Conservation (phyloP, 495 filamentous ascomycete genomes). For the Chaetomium cochliodes region DNA sequence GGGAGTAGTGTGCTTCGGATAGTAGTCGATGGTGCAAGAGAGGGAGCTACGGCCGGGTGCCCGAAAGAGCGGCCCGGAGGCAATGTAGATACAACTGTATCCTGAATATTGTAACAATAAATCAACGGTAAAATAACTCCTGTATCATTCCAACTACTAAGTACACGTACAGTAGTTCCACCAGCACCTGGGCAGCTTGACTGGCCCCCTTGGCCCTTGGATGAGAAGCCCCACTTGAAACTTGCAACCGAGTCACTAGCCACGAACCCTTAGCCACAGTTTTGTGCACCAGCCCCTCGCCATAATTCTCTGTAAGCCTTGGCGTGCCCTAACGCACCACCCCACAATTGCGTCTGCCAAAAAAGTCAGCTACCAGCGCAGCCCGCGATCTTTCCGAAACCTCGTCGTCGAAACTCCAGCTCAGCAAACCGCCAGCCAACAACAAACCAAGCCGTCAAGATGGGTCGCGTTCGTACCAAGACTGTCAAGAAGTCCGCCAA, state of each 20-base stretch:
- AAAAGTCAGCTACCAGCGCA: conserved; percentile 7
- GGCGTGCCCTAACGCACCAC: conserved; percentile 24
- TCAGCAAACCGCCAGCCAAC: conserved; percentile 34
- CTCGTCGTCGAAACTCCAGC: conserved; percentile 20
- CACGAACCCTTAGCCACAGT: neutral
- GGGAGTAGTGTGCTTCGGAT: neutral
- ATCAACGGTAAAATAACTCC: neutral
- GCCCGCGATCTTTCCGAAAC: conserved; percentile 13
- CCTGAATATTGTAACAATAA: conserved; percentile 11
- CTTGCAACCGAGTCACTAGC: too few relatives aligned
- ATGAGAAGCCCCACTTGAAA: neutral
- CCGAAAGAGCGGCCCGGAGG: neutral
- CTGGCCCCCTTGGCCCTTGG: too few relatives aligned
- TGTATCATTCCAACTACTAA: neutral
- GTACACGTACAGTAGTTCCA: too few relatives aligned
- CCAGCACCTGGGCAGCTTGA: too few relatives aligned
- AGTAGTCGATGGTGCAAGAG: neutral
- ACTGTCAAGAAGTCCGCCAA: conserved; percentile 99
- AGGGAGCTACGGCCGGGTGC: neutral
- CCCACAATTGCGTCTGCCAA: conserved; percentile 21
- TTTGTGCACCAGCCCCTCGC: neutral
- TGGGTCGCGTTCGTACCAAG: conserved; percentile 98
- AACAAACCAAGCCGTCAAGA: conserved; percentile 60
- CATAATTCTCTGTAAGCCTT: neutral
- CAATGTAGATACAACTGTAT: neutral